Conservation (phyloP, 257 asterid genomes). For the Echium plantagineum region DNA sequence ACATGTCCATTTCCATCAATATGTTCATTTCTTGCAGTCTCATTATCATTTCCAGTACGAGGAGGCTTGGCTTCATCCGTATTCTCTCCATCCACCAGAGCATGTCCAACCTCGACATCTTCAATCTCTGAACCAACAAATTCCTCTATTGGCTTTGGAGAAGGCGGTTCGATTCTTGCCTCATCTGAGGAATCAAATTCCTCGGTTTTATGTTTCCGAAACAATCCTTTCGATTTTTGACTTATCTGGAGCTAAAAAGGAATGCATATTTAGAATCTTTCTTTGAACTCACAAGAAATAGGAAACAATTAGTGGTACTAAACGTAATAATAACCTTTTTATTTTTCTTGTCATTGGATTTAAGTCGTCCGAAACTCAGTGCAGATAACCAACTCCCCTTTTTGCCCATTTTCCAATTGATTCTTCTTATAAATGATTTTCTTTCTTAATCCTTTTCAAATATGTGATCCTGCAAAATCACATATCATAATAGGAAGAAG, state of each 20-base stretch:
- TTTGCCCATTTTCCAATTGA: slow-evolving; percentile 49
- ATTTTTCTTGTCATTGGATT: slow-evolving; percentile 30
- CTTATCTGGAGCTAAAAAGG: slow-evolving; percentile 25
- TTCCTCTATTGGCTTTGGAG: slow-evolving; percentile 30
- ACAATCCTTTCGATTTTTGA: slow-evolving; percentile 38
- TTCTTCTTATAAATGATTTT: too few species aligned
- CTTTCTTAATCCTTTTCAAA: too few species aligned
- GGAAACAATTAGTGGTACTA: neutral
- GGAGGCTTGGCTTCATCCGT: too few species aligned
- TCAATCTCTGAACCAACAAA: slow-evolving; percentile 15
- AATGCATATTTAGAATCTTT: neutral
- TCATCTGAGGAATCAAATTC: slow-evolving; percentile 17
- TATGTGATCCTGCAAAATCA: too few species aligned
- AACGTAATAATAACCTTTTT: slow-evolving; percentile 23
- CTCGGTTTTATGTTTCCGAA: slow-evolving; percentile 31
- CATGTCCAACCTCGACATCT: slow-evolving; percentile 2
- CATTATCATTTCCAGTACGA: too few species aligned
- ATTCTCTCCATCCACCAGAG: too few species aligned
- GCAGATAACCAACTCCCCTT: slow-evolving; percentile 40
- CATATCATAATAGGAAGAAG: too few species aligned
- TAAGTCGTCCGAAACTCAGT: slow-evolving; percentile 46
- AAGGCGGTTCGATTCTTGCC: slow-evolving; percentile 18
- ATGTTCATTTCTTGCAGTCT: too few species aligned
- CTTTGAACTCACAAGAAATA: neutral
- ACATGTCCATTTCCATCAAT: too few species aligned